Base-by-base conservation (phyloP, 495 filamentous ascomycete genomes). In the Xylaria intraflava region DNA sequence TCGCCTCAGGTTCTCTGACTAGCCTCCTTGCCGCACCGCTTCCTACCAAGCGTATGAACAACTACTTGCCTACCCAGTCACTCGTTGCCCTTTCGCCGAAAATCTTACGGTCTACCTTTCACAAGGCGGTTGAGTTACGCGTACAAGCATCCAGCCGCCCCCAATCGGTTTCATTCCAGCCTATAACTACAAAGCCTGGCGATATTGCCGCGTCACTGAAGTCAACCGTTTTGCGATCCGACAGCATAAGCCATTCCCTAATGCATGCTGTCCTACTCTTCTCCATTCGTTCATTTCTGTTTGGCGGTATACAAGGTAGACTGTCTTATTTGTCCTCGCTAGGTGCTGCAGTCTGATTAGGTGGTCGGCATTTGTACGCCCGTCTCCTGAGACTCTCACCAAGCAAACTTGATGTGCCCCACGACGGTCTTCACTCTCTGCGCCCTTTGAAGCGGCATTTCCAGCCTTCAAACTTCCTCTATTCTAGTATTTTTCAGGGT, bases 291-390 rank as follows among this genome's bases (percentile, higher is more conserved):
- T 48, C 36, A 23, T 30, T 30, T 47, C 45, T 46, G 23, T 33
- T 56, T 36, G 22, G 51, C 48, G 53, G 57, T 39, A 38, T 40
- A 59, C 55, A 56, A 51, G 43, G 23, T 33, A 51, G 23, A 57
- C 45, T 49, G 47, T 47, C 55, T 53, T 60, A 52, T 62, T 53
- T 45, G 50, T 30, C 60, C 39, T 49, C 53, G 44, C 55, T 62
- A 31, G 47, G 30, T 43, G 49, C 51, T 50, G 55, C 57, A 54
- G 49, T 56, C 46, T 22, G 51, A 42, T 36, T 49, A 56, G 24
- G 54, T 54, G 54, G 62, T 64, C 61, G 54, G 56, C 61, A 59
- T 64, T 35, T 58, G 56, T 48, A 59, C 30, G 61, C 61, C 57
- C 62, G 52, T 49, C 53, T 57, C 47, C 60, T 45, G 49, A 30